A percentile compares a stretch with the other conserved stretches of the same genome.
Conservation (phyloP, 2,329 filamentous ascomycete species). For the Nemania bipapillata region DNA sequence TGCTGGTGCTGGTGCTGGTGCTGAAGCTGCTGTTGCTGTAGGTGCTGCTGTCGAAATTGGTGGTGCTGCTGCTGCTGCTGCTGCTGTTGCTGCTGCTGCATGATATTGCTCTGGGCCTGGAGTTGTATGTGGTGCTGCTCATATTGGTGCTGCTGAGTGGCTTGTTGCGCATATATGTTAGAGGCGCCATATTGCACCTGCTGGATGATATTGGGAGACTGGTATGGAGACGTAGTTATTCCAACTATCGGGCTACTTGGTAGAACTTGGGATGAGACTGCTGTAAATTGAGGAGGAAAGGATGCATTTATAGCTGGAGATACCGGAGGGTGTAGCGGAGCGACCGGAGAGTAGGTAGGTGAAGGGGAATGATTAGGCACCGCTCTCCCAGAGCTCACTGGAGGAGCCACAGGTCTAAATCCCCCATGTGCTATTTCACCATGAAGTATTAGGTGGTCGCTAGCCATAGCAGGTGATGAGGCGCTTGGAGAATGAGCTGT, state of each 20-base stretch:
- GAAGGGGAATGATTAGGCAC: constrained; percentile 29
- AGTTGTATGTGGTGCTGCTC: constrained; percentile 23
- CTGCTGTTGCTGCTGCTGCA: constrained; percentile 25
- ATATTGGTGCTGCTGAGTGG: not conserved
- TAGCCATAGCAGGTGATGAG: constrained; percentile 13
- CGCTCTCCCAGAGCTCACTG: constrained; percentile 11
- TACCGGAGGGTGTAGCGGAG: not conserved
- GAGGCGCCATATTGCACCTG: constrained; percentile 29
- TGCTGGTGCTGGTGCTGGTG: constrained; percentile 27
- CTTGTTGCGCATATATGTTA: constrained; percentile 16
- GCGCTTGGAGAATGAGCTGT: constrained; percentile 15
- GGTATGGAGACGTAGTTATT: constrained; percentile 16
- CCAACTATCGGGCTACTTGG: constrained; percentile 20
- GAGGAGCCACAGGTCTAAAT: constrained; percentile 16
- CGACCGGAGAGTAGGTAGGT: constrained; percentile 26
- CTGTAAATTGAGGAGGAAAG: constrained; percentile 24
- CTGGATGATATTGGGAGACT: constrained; percentile 14
- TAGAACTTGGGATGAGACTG: constrained; percentile 1
- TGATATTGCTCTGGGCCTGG: constrained; percentile 14
- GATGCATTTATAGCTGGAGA: constrained; percentile 20
- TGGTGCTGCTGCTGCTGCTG: constrained; percentile 21
- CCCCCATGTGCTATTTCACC: constrained; percentile 18
- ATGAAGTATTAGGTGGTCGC: constrained; percentile 18
- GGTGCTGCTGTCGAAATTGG: constrained; percentile 30
- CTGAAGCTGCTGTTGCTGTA: constrained; percentile 16